Evolutionary conservation across 345 rosid genomes (phyloP).

Genomic region (Ceriops tagal): DNA sequence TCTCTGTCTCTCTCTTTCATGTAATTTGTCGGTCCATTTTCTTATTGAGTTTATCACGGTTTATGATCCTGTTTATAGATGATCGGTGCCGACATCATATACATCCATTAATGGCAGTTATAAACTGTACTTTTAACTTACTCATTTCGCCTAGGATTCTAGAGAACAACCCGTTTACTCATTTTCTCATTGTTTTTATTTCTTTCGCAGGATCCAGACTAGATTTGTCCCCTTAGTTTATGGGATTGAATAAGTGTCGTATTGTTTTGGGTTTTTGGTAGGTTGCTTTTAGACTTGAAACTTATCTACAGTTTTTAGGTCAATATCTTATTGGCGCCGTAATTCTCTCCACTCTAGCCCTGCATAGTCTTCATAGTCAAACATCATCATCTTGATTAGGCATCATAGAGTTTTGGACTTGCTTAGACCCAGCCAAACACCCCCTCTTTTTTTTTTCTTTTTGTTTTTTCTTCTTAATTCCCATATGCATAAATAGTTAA

Average conservation of each 20-base stretch:
- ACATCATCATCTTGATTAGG: constrained; percentile 7
- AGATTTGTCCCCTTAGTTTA: constrained; percentile 21
- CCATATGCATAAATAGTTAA: too few species aligned
- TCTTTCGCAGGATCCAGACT: constrained; percentile 13
- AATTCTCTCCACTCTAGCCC: neutral
- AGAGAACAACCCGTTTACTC: constrained; percentile 32
- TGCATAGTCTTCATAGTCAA: constrained; percentile 28
- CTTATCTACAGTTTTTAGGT: constrained; percentile 11
- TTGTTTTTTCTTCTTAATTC: too few species aligned
- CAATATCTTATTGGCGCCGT: neutral
- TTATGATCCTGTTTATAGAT: constrained; percentile 40
- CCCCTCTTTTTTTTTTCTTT: too few species aligned
- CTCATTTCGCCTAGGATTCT: constrained; percentile 19
- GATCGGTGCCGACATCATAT: constrained; percentile 34
- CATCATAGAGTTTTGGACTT: constrained; percentile 7
- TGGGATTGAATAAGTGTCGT: constrained; percentile 8
- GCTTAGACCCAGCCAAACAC: constrained; percentile 30
- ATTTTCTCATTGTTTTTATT: constrained; percentile 6
- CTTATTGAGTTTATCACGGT: neutral
- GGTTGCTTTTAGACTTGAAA: constrained; percentile 6
- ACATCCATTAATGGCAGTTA: constrained; percentile 21
- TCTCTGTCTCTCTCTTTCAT: too few species aligned
- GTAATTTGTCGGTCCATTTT: neutral
- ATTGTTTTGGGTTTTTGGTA: neutral
- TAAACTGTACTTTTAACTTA: constrained; percentile 9